These are phyloP conservation scores for Cercospora janseana DNA, from an alignment of 2,329 filamentous ascomycete species.

Conservation along the genomic window DNA sequence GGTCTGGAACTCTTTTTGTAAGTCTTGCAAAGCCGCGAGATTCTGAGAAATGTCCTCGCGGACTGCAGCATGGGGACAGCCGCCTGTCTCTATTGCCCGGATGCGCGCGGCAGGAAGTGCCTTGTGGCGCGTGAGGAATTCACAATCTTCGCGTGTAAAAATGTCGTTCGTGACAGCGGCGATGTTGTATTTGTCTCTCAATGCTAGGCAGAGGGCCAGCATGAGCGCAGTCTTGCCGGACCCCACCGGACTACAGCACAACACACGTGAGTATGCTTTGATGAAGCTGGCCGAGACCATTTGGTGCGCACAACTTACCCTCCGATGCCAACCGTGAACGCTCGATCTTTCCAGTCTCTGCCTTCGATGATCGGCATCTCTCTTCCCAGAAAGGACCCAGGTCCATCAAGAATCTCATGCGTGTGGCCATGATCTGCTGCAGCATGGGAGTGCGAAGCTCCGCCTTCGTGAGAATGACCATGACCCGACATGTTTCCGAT, in stretches of 20 bases:
- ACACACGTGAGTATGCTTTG: background rate
- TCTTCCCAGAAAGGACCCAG: slow-evolving; percentile 81
- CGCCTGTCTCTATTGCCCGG: slow-evolving; percentile 93
- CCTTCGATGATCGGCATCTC: slow-evolving; percentile 94
- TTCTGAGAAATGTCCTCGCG: slow-evolving; percentile 96
- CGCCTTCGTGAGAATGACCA: slow-evolving; percentile 52
- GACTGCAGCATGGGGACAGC: slow-evolving; percentile 94
- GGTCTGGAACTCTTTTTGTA: slow-evolving; percentile 75
- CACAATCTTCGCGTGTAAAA: slow-evolving; percentile 95
- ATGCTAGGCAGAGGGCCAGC: slow-evolving; percentile 83
- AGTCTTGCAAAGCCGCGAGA: slow-evolving; percentile 83
- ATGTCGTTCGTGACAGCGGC: slow-evolving; percentile 98
- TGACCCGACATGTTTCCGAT: slow-evolving; percentile 25
- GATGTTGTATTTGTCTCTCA: slow-evolving; percentile 78
- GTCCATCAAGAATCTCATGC: slow-evolving; percentile 92
- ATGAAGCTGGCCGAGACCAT: background rate
- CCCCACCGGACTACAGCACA: slow-evolving; percentile 71
- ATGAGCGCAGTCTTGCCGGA: slow-evolving; percentile 97
- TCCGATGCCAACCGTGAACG: slow-evolving; percentile 96
- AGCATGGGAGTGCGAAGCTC: slow-evolving; percentile 38
- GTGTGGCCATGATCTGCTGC: slow-evolving; percentile 81
- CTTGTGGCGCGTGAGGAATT: slow-evolving; percentile 85
- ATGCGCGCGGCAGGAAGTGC: slow-evolving; percentile 82
- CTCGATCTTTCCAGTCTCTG: slow-evolving; percentile 80
- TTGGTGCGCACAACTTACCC: slow-evolving; percentile 59